Evolutionary conservation across 371 early-diverging fungal genomes (phyloP).

Genomic region (Actinomucor elegans): DNA sequence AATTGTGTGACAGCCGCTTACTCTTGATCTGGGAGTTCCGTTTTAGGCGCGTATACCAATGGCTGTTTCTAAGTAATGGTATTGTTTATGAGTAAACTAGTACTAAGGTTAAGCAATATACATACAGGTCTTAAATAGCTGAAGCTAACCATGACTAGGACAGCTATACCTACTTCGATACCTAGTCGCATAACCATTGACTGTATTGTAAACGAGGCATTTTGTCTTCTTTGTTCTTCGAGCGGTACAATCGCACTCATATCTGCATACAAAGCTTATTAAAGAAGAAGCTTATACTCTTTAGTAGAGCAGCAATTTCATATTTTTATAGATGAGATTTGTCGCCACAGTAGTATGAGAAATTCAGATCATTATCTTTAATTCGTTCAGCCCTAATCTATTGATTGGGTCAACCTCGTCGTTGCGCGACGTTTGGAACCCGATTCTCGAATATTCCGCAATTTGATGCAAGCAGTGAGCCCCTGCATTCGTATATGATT

Average conservation of each 20-base stretch:
- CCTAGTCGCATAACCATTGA: slow-evolving; percentile 52
- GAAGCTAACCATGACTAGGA: slow-evolving; percentile 43
- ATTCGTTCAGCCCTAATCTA: too few species aligned
- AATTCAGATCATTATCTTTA: too few species aligned
- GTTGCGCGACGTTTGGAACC: too few species aligned
- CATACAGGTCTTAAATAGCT: slow-evolving; percentile 47
- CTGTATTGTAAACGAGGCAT: slow-evolving; percentile 38
- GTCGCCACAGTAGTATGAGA: too few species aligned
- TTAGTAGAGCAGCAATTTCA: too few species aligned
- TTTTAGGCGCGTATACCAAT: slow-evolving; percentile 51
- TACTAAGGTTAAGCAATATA: neutral
- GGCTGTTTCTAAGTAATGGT: slow-evolving; percentile 14
- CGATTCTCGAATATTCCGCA: too few species aligned
- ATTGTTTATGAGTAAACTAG: neutral
- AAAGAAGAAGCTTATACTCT: neutral
- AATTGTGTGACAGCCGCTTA: too few species aligned
- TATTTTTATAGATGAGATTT: too few species aligned
- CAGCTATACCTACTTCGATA: slow-evolving; percentile 47
- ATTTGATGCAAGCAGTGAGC: too few species aligned
- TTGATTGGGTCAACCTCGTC: too few species aligned
- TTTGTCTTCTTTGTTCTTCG: slow-evolving; percentile 32
- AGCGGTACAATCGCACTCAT: slow-evolving; percentile 28
- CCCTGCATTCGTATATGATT: too few species aligned
- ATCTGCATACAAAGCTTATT: neutral
- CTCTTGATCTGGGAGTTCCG: slow-evolving; percentile 36